These are phyloP conservation scores for Bacterosira constricta DNA, from an alignment of 108 stramenopile genomes.

Conservation along the genomic window DNA sequence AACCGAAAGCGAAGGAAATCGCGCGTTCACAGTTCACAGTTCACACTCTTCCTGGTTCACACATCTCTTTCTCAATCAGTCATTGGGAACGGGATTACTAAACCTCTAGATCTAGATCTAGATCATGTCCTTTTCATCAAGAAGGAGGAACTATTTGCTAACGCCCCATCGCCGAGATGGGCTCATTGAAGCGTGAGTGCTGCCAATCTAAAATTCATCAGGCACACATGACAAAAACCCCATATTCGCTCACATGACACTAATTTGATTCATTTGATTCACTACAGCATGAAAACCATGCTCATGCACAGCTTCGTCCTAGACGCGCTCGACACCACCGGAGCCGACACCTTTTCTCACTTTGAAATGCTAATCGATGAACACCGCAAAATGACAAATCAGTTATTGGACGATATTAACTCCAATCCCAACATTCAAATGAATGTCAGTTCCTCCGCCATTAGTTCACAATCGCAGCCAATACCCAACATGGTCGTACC, in stretches of 20 bases:
- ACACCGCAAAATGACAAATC: conserved; percentile 61
- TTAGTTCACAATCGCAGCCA: background rate
- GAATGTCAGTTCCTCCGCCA: background rate
- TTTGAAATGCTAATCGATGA: conserved; percentile 92
- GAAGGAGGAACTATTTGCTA: conserved; percentile 88
- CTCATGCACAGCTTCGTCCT: conserved; percentile 90
- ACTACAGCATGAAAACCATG: conserved; percentile 92
- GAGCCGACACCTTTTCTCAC: conserved; percentile 84
- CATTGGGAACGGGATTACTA: too few relatives aligned
- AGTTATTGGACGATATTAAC: conserved; percentile 27
- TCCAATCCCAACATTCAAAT: conserved; percentile 14
- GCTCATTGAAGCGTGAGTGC: conserved; percentile 88
- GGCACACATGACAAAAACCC: too few relatives aligned
- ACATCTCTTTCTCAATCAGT: too few relatives aligned
- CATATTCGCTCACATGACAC: too few relatives aligned
- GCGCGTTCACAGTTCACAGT: background rate
- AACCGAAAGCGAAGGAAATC: too few relatives aligned
- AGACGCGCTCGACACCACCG: conserved; percentile 83
- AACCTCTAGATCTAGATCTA: background rate
- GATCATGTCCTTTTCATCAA: conserved; percentile 85
- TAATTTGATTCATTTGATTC: too few relatives aligned
- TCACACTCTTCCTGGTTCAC: too few relatives aligned
- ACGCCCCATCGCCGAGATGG: conserved; percentile 90
- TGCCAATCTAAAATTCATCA: too few relatives aligned
- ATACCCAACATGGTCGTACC: conserved; percentile 18